A percentile compares a stretch with the other conserved stretches of the same genome.
phyloP scores from a whole-genome alignment of 2,329 filamentous ascomycete species.

The Monosporascus cannonballus region DNA sequence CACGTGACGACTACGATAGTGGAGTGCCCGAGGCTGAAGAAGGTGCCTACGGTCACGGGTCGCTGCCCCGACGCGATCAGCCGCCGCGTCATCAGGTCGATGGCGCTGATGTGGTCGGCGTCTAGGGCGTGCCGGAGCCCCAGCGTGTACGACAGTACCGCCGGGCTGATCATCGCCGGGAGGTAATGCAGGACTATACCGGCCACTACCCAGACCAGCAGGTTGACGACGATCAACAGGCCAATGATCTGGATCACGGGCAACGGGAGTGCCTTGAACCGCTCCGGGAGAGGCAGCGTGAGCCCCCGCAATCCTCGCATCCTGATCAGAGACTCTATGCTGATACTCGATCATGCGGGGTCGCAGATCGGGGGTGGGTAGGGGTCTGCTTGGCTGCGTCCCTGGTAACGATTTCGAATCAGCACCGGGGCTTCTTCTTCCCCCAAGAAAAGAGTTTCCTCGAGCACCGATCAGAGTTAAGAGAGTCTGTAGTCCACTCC shows the following conservation, averaged over 20 bases:
- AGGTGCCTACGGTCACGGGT: conserved; percentile 88
- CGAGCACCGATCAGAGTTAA: no score
- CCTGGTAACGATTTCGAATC: no score
- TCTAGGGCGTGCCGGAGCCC: conserved; percentile 93
- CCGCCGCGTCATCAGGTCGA: conserved; percentile 89
- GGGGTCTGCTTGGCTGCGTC: not conserved
- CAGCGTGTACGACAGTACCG: conserved; percentile 79
- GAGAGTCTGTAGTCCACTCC: no score
- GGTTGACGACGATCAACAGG: conserved; percentile 44
- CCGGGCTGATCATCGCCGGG: conserved; percentile 65
- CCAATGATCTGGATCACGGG: conserved; percentile 42
- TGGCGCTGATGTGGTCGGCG: conserved; percentile 83
- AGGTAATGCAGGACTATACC: conserved; percentile 48
- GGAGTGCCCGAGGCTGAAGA: conserved; percentile 88
- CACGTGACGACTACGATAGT: conserved; percentile 90
- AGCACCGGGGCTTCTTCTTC: no score
- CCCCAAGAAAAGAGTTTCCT: no score
- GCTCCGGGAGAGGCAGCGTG: conserved; percentile 11
- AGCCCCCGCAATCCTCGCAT: conserved; percentile 10
- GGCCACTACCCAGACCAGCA: conserved; percentile 47
- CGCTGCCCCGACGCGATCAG: conserved; percentile 79
- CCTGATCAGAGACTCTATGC: not conserved
- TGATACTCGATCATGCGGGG: no score
- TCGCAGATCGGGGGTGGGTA: not conserved
- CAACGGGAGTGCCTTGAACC: conserved; percentile 22